Conservation (phyloP, 768 basidiomycete species). For the Boletus tylopilopsis region DNA sequence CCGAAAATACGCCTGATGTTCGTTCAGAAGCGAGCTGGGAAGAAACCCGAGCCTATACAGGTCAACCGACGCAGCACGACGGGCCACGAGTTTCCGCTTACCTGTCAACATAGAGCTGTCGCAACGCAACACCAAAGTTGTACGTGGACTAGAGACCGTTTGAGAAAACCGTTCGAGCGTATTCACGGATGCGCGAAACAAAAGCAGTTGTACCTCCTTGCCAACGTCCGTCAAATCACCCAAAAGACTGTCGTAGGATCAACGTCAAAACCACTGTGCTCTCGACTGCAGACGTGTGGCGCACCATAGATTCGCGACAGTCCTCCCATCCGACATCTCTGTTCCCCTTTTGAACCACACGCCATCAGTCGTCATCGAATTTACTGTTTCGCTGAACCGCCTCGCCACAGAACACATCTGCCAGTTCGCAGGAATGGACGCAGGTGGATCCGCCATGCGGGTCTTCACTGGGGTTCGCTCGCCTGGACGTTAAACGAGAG, state of each 20-base stretch:
- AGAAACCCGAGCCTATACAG: constrained; percentile 58
- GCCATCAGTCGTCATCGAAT: constrained; percentile 24
- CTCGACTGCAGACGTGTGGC: constrained; percentile 14
- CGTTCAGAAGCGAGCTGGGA: constrained; percentile 45
- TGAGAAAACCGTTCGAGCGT: constrained; percentile 1
- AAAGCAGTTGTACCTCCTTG: constrained; percentile 54
- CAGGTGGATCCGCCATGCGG: constrained; percentile 57
- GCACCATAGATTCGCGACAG: constrained; percentile 61
- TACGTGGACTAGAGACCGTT: constrained; percentile 53
- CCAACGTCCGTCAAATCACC: constrained; percentile 54
- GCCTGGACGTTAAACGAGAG: constrained; percentile 51
- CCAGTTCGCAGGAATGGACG: constrained; percentile 68
- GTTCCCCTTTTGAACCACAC: constrained; percentile 45
- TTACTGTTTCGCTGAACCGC: constrained; percentile 46
- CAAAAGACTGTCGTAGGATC: constrained; percentile 46
- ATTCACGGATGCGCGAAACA: background rate
- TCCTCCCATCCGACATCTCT: constrained; percentile 54
- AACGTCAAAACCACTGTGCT: background rate
- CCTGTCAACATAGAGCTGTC: constrained; percentile 67
- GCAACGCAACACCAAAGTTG: constrained; percentile 54
- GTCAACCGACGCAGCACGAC: background rate
- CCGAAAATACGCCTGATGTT: constrained; percentile 57
- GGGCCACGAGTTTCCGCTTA: constrained; percentile 22
- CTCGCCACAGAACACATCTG: constrained; percentile 56
- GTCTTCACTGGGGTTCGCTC: constrained; percentile 76